Evolutionary conservation across 163 green algal species (phyloP).

Genomic region (Chloromonas sp.): DNA sequence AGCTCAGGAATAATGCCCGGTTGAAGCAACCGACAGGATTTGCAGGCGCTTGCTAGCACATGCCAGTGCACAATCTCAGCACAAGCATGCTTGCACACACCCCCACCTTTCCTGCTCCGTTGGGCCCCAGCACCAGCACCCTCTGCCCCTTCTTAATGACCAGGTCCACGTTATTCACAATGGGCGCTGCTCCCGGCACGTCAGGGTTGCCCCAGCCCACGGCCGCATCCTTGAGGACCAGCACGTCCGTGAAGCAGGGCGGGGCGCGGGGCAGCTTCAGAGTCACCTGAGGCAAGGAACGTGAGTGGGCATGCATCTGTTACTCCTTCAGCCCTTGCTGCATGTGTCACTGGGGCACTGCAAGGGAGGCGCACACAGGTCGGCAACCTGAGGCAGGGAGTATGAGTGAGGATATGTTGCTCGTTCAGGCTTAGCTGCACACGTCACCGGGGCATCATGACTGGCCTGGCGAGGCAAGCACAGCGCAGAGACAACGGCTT

Average conservation of each 20-base stretch:
- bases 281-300: constrained; percentile 14
- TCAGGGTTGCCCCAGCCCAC: constrained; percentile 42
- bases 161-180: constrained; percentile 44
- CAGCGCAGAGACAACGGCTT: too few relatives aligned
- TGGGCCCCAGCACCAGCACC: constrained; percentile 64
- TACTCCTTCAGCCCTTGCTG: background rate
- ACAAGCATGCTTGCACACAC: too few relatives aligned
- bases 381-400: background rate
- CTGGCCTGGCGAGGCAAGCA: too few relatives aligned
- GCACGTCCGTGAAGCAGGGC: constrained; percentile 48
- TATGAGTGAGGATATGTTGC: background rate
- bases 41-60: too few relatives aligned
- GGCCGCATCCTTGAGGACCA: constrained; percentile 39
- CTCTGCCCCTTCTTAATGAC: constrained; percentile 54
- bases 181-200: constrained; percentile 5
- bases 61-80: too few relatives aligned
- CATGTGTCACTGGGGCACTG: too few relatives aligned
- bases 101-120: constrained; percentile 55
- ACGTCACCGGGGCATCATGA: too few relatives aligned
- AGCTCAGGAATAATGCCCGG: too few relatives aligned
- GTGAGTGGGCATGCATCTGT: background rate
- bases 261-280: constrained; percentile 56
- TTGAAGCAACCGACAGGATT: too few relatives aligned
- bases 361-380: background rate
- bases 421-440: background rate